Percentiles rank a stretch among this genome's conserved stretches.
Evolutionary conservation across 345 rosid species (phyloP).

Genomic region (Aegle marmelos): DNA sequence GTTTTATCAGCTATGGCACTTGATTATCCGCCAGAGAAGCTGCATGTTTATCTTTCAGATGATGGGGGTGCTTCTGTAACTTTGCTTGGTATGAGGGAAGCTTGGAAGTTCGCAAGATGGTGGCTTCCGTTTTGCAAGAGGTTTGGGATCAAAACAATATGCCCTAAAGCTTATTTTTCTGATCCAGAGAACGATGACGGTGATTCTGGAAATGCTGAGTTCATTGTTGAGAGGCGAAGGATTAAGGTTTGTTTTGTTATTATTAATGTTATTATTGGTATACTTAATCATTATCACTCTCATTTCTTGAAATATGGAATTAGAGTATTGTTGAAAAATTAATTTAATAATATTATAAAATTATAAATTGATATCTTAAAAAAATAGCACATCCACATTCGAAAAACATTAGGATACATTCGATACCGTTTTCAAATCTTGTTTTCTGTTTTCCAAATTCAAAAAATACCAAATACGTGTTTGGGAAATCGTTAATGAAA

Average conservation of each 20-base stretch:
- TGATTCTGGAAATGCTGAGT: neutral
- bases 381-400: no score
- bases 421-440: no score
- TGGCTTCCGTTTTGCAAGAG: constrained; percentile 56
- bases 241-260: constrained; percentile 14
- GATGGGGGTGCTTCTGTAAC: constrained; percentile 44
- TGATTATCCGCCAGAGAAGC: constrained; percentile 49
- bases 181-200: constrained; percentile 5
- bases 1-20: constrained; percentile 45
- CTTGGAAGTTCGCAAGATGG: constrained; percentile 32
- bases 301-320: no score
- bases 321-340: no score
- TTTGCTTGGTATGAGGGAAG: constrained; percentile 32
- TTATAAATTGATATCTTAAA: no score
- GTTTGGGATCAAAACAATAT: constrained; percentile 17
- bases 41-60: constrained; percentile 47
- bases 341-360: no score
- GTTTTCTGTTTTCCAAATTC: no score
- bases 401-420: no score
- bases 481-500: no score
- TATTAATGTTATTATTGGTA: no score
- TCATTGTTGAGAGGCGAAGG: constrained; percentile 5
- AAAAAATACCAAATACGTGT: no score
- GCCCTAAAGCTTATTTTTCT: constrained; percentile 34
- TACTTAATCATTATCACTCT: no score